Evolutionary conservation across 495 filamentous ascomycete genomes (phyloP), one percentile per base, ranked within the genome.

Genomic region (Friedmanniomyces simplex): DNA sequence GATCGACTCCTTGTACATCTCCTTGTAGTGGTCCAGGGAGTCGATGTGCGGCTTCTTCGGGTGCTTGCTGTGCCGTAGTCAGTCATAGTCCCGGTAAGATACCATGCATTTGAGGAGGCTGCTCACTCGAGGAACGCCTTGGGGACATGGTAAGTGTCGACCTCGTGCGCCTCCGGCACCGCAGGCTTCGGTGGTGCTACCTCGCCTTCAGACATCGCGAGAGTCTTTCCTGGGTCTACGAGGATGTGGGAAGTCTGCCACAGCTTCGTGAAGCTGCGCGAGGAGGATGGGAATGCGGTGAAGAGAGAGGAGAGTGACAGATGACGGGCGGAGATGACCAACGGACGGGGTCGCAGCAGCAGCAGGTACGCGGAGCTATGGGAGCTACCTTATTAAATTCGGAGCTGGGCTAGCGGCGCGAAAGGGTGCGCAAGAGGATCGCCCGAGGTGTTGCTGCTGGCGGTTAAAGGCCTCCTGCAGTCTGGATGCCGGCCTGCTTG

Each of bases 1-100:
- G 68, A 98, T 96, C 11, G 93, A 98, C 72, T 98, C 88, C 65
- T 96, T 91, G 77, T 97, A 96, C 60, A 96, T 74, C 73, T 80
- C 75, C 71, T 94, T 82, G 78, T 97, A 98, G 68, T 96, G 85
- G 61, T 94, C 88, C 37, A 96, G 61, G 60, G 74, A 73, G 61
- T 82, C 77, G 42, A 88, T 61, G 68, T 88, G 83, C 34, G 86
- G 82, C 57, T 84, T 81, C 32, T 71, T 69, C 22, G 85, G 83
- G 68, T 87, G 85, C 67, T 87, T 88, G 10, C 84, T 83, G 73
- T 13, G 50, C 22, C 10, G 11, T 34, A 5, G 25, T 47, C 20
- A 42, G 52, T 13, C 26, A 21, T 26, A 34, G 32, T 25, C 26
- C 16, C 25, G 4, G 21, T 49, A 13, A n/a, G 25, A 18, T 5